A percentile compares a stretch with the other conserved stretches of the same genome.
Evolutionary conservation across 768 basidiomycete species (phyloP).

Genomic region (Tulasnella sp.): DNA sequence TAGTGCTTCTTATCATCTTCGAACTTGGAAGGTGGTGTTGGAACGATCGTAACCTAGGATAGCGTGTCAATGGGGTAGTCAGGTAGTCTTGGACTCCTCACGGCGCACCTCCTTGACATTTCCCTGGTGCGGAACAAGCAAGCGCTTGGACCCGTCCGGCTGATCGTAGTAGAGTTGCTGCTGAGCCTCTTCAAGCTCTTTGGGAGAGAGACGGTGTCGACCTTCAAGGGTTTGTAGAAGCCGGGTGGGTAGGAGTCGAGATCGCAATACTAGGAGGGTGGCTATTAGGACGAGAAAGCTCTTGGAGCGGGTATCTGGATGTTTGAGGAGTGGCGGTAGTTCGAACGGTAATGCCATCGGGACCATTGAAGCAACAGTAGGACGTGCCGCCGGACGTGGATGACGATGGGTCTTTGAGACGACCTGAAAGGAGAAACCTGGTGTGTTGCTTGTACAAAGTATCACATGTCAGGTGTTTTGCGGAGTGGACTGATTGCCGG

Average conservation of each 20-base stretch:
- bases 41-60: slow-evolving; percentile 51
- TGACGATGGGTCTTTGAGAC: neutral
- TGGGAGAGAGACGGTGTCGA: neutral
- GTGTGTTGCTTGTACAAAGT: neutral
- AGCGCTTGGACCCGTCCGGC: slow-evolving; percentile 59
- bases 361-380: neutral
- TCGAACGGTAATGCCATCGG: neutral
- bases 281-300: slow-evolving; percentile 29
- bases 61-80: neutral
- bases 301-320: slow-evolving; percentile 2
- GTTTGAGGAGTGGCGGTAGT: neutral
- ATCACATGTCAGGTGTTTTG: slow-evolving; percentile 12
- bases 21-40: slow-evolving; percentile 57
- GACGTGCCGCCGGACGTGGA: neutral
- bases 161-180: slow-evolving; percentile 67
- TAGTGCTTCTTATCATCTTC: slow-evolving; percentile 61
- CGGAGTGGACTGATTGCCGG: slow-evolving; percentile 3
- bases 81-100: neutral
- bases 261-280: slow-evolving; percentile 27
- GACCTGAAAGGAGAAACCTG: neutral
- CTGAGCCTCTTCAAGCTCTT: slow-evolving; percentile 47
- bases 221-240: neutral
- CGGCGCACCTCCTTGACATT: slow-evolving; percentile 61
- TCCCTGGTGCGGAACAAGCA: slow-evolving; percentile 70
- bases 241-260: slow-evolving; percentile 3